Evolutionary conservation across 805 yeast species (phyloP), one percentile per base, ranked within the genome.

Genomic region (Candida xiaguanensis): DNA sequence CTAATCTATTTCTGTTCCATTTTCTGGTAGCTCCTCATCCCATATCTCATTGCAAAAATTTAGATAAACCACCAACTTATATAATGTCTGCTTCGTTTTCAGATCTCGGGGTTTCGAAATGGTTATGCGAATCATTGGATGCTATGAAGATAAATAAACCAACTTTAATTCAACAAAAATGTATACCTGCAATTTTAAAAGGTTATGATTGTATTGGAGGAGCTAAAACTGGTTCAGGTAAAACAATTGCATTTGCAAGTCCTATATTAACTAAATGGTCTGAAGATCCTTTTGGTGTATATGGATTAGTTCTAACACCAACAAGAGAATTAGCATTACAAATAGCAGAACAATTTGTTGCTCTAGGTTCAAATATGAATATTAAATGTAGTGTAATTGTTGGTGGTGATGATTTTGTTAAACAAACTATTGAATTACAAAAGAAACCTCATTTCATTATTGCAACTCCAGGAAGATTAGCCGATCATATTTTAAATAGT

Each of bases 171-270:
- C 99, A 93, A 58, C 56, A 67, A 7, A 86, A 88, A 3, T 88
- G 96, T 56, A 91, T 93, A 34, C 98, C 98, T 1, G 77, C 82
- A 41, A 85, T 93, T 41, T 57, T 93, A 27, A 71, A 70, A 30
- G 97, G 95, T 6, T 75, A 81, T 49, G 96, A 90, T 59, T 90
- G 96, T 63, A 91, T 93, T 38, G 99, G 99, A 37, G 99, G 99
- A 31, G 99, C 99, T 23, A 85, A 85, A 59, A 93, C 99, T 0
- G 99, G 99, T 63, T 83, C 95, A 13, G 99, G 99, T 75, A 93
- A 93, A 58, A 93, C 99, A 1, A 80, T 93, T 16, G 96, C 98
- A 1, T 93, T 93, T 72, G 98, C 91, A 1, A 95, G 88, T n/a
- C 99, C 99, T 2, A 91, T 93, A 87, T 68, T 93, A 40, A 79